These are phyloP conservation scores for Microthlaspi erraticum DNA, from an alignment of 345 rosid species.

Conservation along the genomic window DNA sequence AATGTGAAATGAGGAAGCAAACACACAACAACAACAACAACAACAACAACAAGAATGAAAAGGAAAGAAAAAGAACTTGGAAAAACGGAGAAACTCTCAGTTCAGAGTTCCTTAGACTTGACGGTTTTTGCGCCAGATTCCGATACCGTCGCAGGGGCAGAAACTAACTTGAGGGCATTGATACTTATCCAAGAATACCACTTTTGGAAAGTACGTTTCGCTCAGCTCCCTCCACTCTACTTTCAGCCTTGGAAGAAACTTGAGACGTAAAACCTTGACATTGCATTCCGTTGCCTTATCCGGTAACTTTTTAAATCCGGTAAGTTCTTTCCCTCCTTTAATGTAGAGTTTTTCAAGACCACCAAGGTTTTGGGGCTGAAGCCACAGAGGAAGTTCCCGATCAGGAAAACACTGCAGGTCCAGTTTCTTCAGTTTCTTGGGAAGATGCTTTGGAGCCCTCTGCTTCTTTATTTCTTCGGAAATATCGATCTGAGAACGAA, in stretches of 20 bases:
- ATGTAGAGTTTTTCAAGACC: conserved; percentile 48
- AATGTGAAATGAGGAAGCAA: no score
- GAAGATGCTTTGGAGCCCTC: conserved; percentile 25
- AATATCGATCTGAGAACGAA: not conserved
- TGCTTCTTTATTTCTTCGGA: not conserved
- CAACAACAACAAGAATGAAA: no score
- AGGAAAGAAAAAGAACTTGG: no score
- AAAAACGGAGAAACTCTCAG: no score
- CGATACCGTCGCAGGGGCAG: conserved; percentile 42
- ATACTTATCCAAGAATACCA: conserved; percentile 35
- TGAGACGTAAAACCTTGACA: conserved; percentile 40
- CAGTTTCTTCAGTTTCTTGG: conserved; percentile 36
- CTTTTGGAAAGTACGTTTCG: conserved; percentile 22
- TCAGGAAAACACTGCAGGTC: conserved; percentile 50
- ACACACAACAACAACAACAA: no score
- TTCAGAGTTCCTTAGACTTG: not conserved
- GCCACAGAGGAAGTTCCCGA: conserved; percentile 21
- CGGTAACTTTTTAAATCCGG: conserved; percentile 6
- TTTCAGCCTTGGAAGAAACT: conserved; percentile 38
- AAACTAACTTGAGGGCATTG: conserved; percentile 42
- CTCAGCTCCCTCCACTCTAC: conserved; percentile 42
- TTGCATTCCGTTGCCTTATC: not conserved
- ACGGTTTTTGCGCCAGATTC: conserved; percentile 40
- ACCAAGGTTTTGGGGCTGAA: no score
- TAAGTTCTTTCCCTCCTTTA: conserved; percentile 45